Base-by-base conservation (phyloP, 2,329 filamentous ascomycete genomes). In the Ophiostoma perfectum region DNA sequence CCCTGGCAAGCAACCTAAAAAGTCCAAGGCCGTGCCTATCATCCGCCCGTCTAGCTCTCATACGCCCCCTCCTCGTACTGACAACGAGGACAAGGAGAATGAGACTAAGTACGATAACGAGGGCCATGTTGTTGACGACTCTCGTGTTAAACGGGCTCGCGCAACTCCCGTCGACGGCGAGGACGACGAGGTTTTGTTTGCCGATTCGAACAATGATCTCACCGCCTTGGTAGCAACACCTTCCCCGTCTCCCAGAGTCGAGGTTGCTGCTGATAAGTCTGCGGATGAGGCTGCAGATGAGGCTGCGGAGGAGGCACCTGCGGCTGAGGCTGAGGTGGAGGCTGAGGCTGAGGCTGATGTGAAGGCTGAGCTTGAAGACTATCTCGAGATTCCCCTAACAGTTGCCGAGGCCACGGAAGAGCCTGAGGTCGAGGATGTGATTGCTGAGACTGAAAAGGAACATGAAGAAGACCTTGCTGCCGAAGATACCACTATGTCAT, bases 1-100 rank as follows among this genome's bases (percentile, higher is more conserved):
- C 36, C 83, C 87, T 65, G 79, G 86, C 41, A 90, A 90, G 74
- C 84, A 88, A 6, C 77, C 79, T 0, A 92, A 90, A 78, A 88
- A 87, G 73, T 91, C 89, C 4, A 97, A 95, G 79, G 92, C 92
- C 9, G 85, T 97, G 67, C 90, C 93, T 0, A 96, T 97, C 71
- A 79, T 94, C 9, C 83, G 83, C 52, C 90, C 91, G 0, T 82
- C 87, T 69, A 87, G 81, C 73, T 78, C 76, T 1, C 75, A 78
- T 16, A 75, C 77, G 0, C 68, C 72, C 2, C 18, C 49, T 2
- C 36, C 1, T 27, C 16, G 27, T 8, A 36, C 36, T 5, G 14
- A 36, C 5, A 16, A 41, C 5, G 69, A 71, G 3, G 58, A 63
- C 12, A 72, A 73, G 44, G 72, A 76, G 9, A 76, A 76, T 41